phyloP scores from a whole-genome alignment of 2,329 filamentous ascomycete genomes.

The Monosporascus sp. region DNA sequence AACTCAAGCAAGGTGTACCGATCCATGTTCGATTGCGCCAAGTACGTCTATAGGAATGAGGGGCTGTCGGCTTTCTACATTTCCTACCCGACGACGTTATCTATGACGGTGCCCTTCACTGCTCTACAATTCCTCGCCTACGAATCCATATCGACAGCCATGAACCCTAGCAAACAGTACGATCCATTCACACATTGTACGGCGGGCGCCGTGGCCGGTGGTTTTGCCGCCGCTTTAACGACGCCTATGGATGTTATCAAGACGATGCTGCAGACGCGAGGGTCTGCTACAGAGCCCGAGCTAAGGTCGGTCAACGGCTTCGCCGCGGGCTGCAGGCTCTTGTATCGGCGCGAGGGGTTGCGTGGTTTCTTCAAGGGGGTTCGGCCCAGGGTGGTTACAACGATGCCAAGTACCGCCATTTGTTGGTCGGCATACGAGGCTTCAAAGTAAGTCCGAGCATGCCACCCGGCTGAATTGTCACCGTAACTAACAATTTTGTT shows the following conservation, averaged over 20 bases:
- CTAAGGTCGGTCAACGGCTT: constrained; percentile 82
- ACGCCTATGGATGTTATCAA: constrained; percentile 98
- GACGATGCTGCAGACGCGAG: constrained; percentile 91
- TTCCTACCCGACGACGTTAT: constrained; percentile 94
- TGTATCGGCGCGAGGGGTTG: constrained; percentile 79
- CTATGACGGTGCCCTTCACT: constrained; percentile 98
- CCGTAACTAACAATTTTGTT: background rate
- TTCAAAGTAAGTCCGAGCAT: constrained; percentile 52
- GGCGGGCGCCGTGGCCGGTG: constrained; percentile 87
- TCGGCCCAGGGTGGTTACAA: constrained; percentile 85
- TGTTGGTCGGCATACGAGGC: constrained; percentile 83
- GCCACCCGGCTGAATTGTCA: background rate
- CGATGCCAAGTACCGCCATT: constrained; percentile 98
- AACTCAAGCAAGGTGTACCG: constrained; percentile 84
- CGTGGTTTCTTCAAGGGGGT: constrained; percentile 90
- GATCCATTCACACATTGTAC: constrained; percentile 92
- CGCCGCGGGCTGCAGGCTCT: constrained; percentile 70
- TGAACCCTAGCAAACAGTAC: constrained; percentile 83
- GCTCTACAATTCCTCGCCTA: constrained; percentile 96
- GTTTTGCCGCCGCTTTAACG: constrained; percentile 87
- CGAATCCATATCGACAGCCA: constrained; percentile 88
- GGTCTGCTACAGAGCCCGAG: constrained; percentile 74
- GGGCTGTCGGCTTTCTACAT: constrained; percentile 93
- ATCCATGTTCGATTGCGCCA: constrained; percentile 81
- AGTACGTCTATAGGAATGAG: constrained; percentile 80